phyloP scores from a whole-genome alignment of 192 early-diverging fungal species.

The Radiomyces spectabilis region DNA sequence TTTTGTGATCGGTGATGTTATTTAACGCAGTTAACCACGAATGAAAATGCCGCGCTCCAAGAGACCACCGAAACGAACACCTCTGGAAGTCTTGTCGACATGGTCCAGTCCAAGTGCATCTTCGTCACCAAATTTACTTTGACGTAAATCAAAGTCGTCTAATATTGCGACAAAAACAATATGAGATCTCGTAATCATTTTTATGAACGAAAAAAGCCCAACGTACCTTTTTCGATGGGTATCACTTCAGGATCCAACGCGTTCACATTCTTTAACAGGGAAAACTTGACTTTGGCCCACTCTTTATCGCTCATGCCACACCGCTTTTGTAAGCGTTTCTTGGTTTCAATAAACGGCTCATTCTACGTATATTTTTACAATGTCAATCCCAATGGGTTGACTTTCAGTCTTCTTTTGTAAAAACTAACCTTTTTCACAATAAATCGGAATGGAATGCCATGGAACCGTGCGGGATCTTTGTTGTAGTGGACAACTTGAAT shows the following conservation, averaged over 20 bases:
- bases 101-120: slow-evolving; percentile 47
- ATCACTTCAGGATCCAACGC: slow-evolving; percentile 3
- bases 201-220: neutral
- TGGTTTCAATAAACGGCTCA: slow-evolving; percentile 64
- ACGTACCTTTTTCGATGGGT: slow-evolving; percentile 15
- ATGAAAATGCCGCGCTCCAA: slow-evolving; percentile 26
- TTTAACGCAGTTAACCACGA: slow-evolving; percentile 21
- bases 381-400: too few relatives aligned
- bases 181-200: neutral
- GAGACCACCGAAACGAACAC: slow-evolving; percentile 4
- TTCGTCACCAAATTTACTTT: slow-evolving; percentile 18
- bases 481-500: slow-evolving; percentile 76
- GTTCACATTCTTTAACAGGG: slow-evolving; percentile 24
- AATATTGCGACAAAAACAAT: neutral
- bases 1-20: too few relatives aligned
- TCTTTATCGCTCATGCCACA: slow-evolving; percentile 80
- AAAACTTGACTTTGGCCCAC: slow-evolving; percentile 59
- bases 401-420: neutral
- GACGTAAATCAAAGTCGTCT: slow-evolving; percentile 27
- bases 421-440: slow-evolving; percentile 39
- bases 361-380: slow-evolving; percentile 21
- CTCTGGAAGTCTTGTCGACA: slow-evolving; percentile 17
- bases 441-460: slow-evolving; percentile 84
- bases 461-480: slow-evolving; percentile 57
- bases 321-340: slow-evolving; percentile 58